A percentile compares a stretch with the other conserved stretches of the same genome.
Evolutionary conservation across 2,329 filamentous ascomycete genomes (phyloP).

Genomic region (Tolypocladium ophioglossoides): DNA sequence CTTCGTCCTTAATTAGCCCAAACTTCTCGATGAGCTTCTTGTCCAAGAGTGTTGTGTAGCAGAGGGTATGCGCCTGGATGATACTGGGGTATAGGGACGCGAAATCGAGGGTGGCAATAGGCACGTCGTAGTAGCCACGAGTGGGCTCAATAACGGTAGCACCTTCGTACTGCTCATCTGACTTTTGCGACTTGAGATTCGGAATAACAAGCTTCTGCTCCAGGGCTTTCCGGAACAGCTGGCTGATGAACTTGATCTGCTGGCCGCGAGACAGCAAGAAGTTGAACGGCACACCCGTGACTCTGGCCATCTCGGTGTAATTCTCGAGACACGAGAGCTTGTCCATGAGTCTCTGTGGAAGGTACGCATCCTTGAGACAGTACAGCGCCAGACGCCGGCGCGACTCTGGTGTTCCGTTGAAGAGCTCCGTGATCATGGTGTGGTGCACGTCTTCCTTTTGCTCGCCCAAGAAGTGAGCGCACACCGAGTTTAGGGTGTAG

Average conservation of each 20-base stretch:
- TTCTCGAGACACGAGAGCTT: constrained; percentile 98
- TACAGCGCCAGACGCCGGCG: constrained; percentile 85
- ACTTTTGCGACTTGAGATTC: constrained; percentile 60
- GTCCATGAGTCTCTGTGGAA: constrained; percentile 90
- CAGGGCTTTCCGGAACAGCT: constrained; percentile 87
- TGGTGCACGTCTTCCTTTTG: constrained; percentile 99
- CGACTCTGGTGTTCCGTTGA: constrained; percentile 92
- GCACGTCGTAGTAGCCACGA: constrained; percentile 87
- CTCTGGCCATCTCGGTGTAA: constrained; percentile 98
- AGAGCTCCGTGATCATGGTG: constrained; percentile 97
- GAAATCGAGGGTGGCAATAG: constrained; percentile 95
- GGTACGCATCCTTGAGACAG: constrained; percentile 93
- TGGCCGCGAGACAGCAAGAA: constrained; percentile 85
- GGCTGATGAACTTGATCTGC: constrained; percentile 95
- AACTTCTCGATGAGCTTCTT: constrained; percentile 68
- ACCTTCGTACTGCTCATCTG: constrained; percentile 90
- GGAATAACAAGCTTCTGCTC: constrained; percentile 93
- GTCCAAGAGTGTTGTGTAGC: constrained; percentile 80
- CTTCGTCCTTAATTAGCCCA: constrained; percentile 71
- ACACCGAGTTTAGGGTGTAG: constrained; percentile 95
- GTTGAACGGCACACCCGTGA: constrained; percentile 97
- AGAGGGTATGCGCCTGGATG: constrained; percentile 96
- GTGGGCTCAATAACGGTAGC: constrained; percentile 96
- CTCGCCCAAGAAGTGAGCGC: constrained; percentile 86
- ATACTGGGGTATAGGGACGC: constrained; percentile 97